Evolutionary conservation across 345 rosid species (phyloP), one percentile per base, ranked within the genome.

Genomic region (Boechera retrofracta): DNA sequence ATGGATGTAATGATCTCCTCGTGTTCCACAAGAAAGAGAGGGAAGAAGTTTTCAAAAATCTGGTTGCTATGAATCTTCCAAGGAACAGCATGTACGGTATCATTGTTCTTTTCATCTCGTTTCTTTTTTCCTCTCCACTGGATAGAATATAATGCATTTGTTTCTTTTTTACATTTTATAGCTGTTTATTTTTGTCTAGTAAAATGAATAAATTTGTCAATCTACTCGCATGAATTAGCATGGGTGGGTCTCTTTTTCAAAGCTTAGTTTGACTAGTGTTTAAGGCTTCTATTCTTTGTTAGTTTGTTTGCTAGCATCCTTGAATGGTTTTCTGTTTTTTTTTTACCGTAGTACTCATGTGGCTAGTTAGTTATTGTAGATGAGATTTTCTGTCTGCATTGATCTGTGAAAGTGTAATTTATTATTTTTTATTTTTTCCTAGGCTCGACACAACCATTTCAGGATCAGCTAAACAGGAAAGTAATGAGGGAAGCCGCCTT

Each of bases 361-460:
- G 24, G 51, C 63, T 73, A 7, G 33, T 42, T 41, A 67, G 72
- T 36, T 29, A 45, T 59, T 6, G 10, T 36, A 44, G 49, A 47
- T 60, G n/a, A 15, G 39, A 28, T 66, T 63, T 64, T 67, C 58
- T 57, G 72, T 71, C 66, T 74, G 64, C 73, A 24, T 45, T 41
- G 64, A 73, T 70, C 39, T 80, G 72, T 16, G 72, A 52, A 55
- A 31, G 55, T 61, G 57, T 75, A 67, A 72, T 64, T 75, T 54
- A 66, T 64, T 66, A 75, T 10, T 42, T 66, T 78, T 57, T 55
- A 35, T 48, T 68, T 71, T 74, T 42, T 44, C 67, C 74, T 84
- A 95, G 99, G 98, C 83, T 91, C 91, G 99, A 96, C 75, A 87
- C 97, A 26, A 96, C 98, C 72, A 92, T 96, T 85, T 89, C 98